Evolutionary conservation across 2,329 filamentous ascomycete species (phyloP), one percentile per base, ranked within the genome.

Genomic region (Didymella arachidicola): DNA sequence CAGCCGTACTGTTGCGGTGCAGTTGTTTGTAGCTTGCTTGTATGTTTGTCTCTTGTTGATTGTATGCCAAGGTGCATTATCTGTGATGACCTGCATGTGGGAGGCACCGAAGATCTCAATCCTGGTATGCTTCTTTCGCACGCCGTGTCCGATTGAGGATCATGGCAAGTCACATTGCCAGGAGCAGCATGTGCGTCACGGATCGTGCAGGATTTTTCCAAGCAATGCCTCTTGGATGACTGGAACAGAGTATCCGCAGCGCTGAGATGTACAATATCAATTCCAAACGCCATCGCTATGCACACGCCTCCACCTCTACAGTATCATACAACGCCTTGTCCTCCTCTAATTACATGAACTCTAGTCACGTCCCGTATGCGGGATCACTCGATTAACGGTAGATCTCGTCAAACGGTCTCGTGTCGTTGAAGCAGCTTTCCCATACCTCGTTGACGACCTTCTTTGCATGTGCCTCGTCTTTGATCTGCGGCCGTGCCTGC

Each of bases 371-470:
- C 38, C 7, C n/a, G 14, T 14, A 3, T 2, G 14, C 7, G 38
- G 1, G 7, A 11, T 10, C 27, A 16, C 10, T 5, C 2, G 1
- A 25, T 49, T 10, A 94, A 76, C 92, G 88, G 77, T 97, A 99
- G 52, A 99, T 93, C 76, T 98, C 94, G 77, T 98, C 93, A 78
- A 99, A 99, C 2, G 95, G 95, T 72, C 95, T 84, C 4, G 94
- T 98, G 78, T 99, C 95, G 50, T 86, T 82, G 76, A 96, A 99
- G 78, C 95, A 99, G 70, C 93, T 97, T 67, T 97, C 93, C 92
- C 94, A 99, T n/a, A 99, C 95, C 78, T 96, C 89, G 78, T 98
- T 95, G 57, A 99, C 92, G 26, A 96, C 88, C 79, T 90, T 92
- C 50, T 87, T 86, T 4, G 95, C 95, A 67, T 98, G 91, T 14